A percentile compares a stretch with the other conserved stretches of the same genome.
Evolutionary conservation across 805 yeast genomes (phyloP).

Genomic region (Suhomyces faveliae): DNA sequence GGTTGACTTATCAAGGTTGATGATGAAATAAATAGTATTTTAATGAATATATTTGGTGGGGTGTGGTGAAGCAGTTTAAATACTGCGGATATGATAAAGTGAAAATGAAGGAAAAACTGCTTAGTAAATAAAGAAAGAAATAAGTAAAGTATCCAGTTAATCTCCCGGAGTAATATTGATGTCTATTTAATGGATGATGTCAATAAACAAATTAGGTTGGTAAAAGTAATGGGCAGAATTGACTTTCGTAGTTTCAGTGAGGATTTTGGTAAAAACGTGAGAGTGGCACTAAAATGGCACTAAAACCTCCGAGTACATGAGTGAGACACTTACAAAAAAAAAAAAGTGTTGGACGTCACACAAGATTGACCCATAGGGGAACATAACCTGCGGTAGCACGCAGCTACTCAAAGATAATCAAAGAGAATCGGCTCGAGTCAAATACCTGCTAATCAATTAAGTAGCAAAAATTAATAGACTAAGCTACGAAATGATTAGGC

Average conservation of each 20-base stretch:
- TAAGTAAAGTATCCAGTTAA: neutral
- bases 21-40: neutral
- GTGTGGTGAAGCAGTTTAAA: neutral
- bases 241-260: constrained; percentile 2
- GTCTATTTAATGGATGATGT: neutral
- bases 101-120: neutral
- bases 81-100: neutral
- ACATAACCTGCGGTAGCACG: neutral
- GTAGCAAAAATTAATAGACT: neutral
- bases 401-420: neutral
- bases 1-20: neutral
- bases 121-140: constrained; percentile 1
- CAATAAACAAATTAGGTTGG: neutral
- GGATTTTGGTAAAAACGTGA: constrained; percentile 4
- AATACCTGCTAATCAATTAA: neutral
- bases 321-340: constrained; percentile 1
- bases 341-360: neutral
- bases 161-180: neutral
- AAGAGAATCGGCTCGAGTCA: neutral
- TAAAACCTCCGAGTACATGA: neutral
- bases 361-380: neutral
- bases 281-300: neutral
- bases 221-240: neutral
- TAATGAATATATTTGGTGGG: neutral
- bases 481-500: neutral